Evolutionary conservation across 1,139 yeast species (phyloP).

Genomic region (Saccharomyces hybrid): DNA sequence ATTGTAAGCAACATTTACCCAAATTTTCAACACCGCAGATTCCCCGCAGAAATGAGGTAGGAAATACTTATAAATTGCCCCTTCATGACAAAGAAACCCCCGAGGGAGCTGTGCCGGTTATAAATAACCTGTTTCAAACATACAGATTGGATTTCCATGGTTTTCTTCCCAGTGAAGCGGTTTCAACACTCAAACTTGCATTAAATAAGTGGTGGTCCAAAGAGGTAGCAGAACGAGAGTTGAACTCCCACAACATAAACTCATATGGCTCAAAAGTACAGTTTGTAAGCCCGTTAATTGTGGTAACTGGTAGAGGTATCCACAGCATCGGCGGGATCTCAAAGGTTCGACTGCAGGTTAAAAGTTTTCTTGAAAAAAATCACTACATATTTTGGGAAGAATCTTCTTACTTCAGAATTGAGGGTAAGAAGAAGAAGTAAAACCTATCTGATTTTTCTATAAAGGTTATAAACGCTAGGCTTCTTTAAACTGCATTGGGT

Average conservation of each 20-base stretch:
- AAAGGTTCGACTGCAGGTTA: conserved; percentile 38
- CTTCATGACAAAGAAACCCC: conserved; percentile 9
- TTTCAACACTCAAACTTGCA: conserved; percentile 32
- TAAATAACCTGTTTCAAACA: conserved; percentile 15
- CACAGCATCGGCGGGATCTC: conserved; percentile 51
- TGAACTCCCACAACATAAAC: conserved; percentile 34
- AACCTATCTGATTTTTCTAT: background rate
- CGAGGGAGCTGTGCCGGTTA: conserved; percentile 10
- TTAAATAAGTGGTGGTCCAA: conserved; percentile 48
- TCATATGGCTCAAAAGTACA: conserved; percentile 17
- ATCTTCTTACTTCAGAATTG: conserved; percentile 39
- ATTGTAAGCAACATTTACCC: background rate
- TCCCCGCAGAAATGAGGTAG: background rate
- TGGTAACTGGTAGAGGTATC: conserved; percentile 57
- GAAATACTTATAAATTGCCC: background rate
- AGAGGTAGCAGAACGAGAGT: conserved; percentile 39
- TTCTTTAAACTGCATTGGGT: background rate
- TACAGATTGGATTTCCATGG: conserved; percentile 48
- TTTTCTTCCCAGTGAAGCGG: conserved; percentile 39
- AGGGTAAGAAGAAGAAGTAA: conserved; percentile 32
- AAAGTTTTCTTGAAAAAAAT: conserved; percentile 32
- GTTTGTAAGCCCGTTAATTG: conserved; percentile 35
- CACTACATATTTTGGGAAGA: conserved; percentile 41
- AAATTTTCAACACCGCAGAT: background rate
- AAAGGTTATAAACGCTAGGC: background rate